Conservation (phyloP, 305 asterid genomes). For the Rubia occidens region DNA sequence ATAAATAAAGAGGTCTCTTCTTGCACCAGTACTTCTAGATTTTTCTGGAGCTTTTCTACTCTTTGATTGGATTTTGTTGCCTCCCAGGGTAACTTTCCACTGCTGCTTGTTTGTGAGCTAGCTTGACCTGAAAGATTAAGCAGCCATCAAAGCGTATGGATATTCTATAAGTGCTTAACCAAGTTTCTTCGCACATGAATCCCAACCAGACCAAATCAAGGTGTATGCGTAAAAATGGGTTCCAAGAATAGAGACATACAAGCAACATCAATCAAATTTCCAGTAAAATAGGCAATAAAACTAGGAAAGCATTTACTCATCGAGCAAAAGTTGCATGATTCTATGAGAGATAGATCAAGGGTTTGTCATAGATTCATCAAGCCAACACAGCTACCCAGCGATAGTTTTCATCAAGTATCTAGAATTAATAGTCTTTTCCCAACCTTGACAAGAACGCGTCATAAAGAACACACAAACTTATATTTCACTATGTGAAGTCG, state of each 20-base stretch:
- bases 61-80: conserved; percentile 57
- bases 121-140: conserved; percentile 46
- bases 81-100: conserved; percentile 88
- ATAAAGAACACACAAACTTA: background rate
- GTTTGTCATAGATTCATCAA: background rate
- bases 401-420: background rate
- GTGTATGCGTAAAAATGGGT: background rate
- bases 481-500: background rate
- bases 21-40: conserved; percentile 41
- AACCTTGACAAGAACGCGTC: too few relatives aligned
- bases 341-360: background rate
- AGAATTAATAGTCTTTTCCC: background rate
- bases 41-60: conserved; percentile 65
- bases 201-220: background rate
- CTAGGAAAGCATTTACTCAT: background rate
- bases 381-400: background rate
- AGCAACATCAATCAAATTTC: background rate
- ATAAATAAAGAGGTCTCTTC: conserved; percentile 60
- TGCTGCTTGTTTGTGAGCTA: conserved; percentile 97
- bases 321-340: background rate
- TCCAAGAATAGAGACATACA: background rate
- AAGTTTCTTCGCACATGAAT: background rate
- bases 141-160: background rate
- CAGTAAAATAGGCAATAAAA: background rate
- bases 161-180: background rate